Conservation (phyloP, 2,329 filamentous ascomycete species). For the Pyricularia sp. region DNA sequence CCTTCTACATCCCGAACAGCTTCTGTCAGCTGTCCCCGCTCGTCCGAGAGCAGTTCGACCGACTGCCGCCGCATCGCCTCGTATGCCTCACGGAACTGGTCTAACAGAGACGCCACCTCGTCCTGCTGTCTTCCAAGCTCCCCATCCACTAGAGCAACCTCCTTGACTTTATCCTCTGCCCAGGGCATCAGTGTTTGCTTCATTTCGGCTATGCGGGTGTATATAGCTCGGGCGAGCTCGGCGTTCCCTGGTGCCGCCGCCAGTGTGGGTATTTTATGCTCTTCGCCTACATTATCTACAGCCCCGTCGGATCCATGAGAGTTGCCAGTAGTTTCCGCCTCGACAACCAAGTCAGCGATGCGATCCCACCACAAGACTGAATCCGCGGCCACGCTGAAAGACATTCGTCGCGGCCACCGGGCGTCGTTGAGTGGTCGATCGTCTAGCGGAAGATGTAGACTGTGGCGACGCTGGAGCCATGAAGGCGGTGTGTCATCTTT, state of each 20-base stretch:
- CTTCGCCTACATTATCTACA: constrained; percentile 15
- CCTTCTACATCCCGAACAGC: constrained; percentile 67
- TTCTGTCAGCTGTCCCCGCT: constrained; percentile 56
- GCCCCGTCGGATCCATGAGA: constrained; percentile 6
- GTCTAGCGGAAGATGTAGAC: constrained; percentile 26
- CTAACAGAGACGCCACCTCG: constrained; percentile 53
- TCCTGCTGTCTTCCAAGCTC: constrained; percentile 50
- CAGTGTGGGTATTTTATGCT: background rate
- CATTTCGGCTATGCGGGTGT: constrained; percentile 37
- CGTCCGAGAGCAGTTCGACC: constrained; percentile 54
- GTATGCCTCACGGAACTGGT: constrained; percentile 57
- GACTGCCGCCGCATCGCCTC: constrained; percentile 53
- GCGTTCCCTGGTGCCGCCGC: constrained; percentile 19
- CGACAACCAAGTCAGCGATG: constrained; percentile 27
- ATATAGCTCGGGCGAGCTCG: constrained; percentile 43
- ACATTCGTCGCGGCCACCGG: constrained; percentile 58
- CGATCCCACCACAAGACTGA: constrained; percentile 57
- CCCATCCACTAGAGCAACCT: constrained; percentile 46
- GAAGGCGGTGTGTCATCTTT: constrained; percentile 25
- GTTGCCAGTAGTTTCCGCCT: constrained; percentile 9
- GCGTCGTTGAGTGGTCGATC: constrained; percentile 34
- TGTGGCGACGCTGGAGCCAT: constrained; percentile 50
- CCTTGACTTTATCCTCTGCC: constrained; percentile 43
- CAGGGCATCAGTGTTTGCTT: constrained; percentile 43
- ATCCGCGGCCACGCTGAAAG: constrained; percentile 63